Percentiles rank a stretch among this genome's conserved stretches.
These are phyloP conservation scores for Saccharomycopsis sp. DNA, from an alignment of 805 yeast genomes.

Conservation along the genomic window DNA sequence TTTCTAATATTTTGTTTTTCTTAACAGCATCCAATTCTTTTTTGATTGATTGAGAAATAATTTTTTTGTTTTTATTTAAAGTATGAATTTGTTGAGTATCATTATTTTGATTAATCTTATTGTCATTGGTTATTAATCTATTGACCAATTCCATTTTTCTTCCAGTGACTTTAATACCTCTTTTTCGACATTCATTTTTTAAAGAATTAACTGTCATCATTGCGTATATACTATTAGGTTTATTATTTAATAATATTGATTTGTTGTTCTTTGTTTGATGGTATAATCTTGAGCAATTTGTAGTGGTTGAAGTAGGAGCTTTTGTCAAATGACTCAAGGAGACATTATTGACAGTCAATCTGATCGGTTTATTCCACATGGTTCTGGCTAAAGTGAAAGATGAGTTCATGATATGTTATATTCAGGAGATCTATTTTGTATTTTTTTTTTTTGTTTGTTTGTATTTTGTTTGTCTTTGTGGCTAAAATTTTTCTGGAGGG, in stretches of 20 bases:
- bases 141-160: slow-evolving; percentile 43
- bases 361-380: too few relatives aligned
- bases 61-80: too few relatives aligned
- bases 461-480: too few relatives aligned
- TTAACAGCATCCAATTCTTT: background rate
- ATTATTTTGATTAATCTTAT: background rate
- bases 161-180: slow-evolving; percentile 56
- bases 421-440: too few relatives aligned
- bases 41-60: background rate
- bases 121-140: slow-evolving; percentile 20
- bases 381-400: too few relatives aligned
- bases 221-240: slow-evolving; percentile 13
- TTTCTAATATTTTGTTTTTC: too few relatives aligned
- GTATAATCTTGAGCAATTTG: slow-evolving; percentile 1
- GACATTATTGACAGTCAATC: too few relatives aligned
- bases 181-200: slow-evolving; percentile 45
- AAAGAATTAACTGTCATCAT: slow-evolving; percentile 43
- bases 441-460: too few relatives aligned
- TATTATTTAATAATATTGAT: slow-evolving; percentile 7
- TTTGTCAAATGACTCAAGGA: too few relatives aligned
- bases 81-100: background rate
- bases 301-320: too few relatives aligned
- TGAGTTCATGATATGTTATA: too few relatives aligned
- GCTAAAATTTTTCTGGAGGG: too few relatives aligned
- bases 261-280: slow-evolving; percentile 16